Evolutionary conservation across 73 alveolate genomes (phyloP).

Genomic region (Urostyla sp.): DNA sequence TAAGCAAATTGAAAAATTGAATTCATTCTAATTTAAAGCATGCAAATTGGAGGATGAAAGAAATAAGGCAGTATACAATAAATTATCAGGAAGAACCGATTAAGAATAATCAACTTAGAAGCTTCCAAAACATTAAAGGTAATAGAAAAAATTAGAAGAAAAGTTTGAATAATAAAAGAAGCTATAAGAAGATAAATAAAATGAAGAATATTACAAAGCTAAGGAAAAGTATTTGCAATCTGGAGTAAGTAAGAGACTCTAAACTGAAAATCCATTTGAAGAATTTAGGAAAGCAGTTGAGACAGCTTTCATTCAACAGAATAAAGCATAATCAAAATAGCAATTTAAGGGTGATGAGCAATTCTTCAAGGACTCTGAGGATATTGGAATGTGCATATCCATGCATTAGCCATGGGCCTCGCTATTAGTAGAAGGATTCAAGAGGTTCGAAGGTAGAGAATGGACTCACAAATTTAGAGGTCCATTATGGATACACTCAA

Average conservation of each 20-base stretch:
- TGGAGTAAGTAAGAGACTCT: slow-evolving; percentile 34
- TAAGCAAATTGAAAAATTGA: background rate
- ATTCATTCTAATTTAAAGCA: slow-evolving; percentile 6
- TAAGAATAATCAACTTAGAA: background rate
- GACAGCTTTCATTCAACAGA: slow-evolving; percentile 1
- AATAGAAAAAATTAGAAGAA: background rate
- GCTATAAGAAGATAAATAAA: slow-evolving; percentile 12
- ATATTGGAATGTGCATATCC: slow-evolving; percentile 76
- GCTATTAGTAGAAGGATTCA: slow-evolving; percentile 73
- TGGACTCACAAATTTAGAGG: slow-evolving; percentile 84
- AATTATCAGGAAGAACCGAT: slow-evolving; percentile 14
- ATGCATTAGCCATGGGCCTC: slow-evolving; percentile 90
- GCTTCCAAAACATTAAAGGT: background rate
- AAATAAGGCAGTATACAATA: slow-evolving; percentile 20
- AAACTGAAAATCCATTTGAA: slow-evolving; percentile 78
- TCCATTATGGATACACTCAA: slow-evolving; percentile 88
- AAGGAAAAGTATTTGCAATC: background rate
- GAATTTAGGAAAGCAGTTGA: slow-evolving; percentile 64
- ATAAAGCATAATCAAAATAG: background rate
- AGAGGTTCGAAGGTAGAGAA: slow-evolving; percentile 81
- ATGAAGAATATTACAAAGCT: slow-evolving; percentile 15
- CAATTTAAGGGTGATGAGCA: slow-evolving; percentile 43
- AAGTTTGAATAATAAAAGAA: background rate
- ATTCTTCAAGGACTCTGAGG: slow-evolving; percentile 60
- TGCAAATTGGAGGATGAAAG: slow-evolving; percentile 52